phyloP scores from a whole-genome alignment of 2,329 filamentous ascomycete species.

The Claviceps fusiformis region DNA sequence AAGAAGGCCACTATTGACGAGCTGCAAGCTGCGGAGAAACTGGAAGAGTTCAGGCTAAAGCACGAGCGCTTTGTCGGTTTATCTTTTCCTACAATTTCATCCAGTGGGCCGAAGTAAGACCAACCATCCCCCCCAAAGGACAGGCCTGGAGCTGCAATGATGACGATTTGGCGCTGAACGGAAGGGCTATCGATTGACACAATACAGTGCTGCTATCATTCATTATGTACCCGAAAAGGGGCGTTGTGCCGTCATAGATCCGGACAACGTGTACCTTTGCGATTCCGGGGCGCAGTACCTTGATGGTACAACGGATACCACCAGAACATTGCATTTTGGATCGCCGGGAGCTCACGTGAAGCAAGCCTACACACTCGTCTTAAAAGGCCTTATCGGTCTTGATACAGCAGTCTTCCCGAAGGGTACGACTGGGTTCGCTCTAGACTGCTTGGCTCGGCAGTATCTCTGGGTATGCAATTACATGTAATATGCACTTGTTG shows the following conservation, averaged over 20 bases:
- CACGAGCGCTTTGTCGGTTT: slow-evolving; percentile 71
- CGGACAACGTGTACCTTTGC: slow-evolving; percentile 77
- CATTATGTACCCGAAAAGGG: slow-evolving; percentile 86
- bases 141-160: neutral
- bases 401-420: slow-evolving; percentile 85
- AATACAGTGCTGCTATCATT: slow-evolving; percentile 71
- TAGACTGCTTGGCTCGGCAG: slow-evolving; percentile 80
- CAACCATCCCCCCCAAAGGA: too few relatives aligned
- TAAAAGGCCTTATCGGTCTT: slow-evolving; percentile 87
- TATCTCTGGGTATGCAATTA: slow-evolving; percentile 62
- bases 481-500: neutral
- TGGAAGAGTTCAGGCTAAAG: slow-evolving; percentile 59
- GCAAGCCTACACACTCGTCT: slow-evolving; percentile 81
- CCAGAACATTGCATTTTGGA: slow-evolving; percentile 84
- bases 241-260: slow-evolving; percentile 71
- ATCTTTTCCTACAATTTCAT: slow-evolving; percentile 93
- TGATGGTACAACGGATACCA: slow-evolving; percentile 93
- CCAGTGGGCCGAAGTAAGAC: slow-evolving; percentile 61
- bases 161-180: neutral
- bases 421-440: slow-evolving; percentile 82
- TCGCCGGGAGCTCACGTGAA: slow-evolving; percentile 70
- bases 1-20: slow-evolving; percentile 70
- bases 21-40: slow-evolving; percentile 79
- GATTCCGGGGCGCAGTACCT: slow-evolving; percentile 95
- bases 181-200: neutral